These are phyloP conservation scores for Sugiyamaella grinbergsii DNA, from an alignment of 1,139 yeast species.

Conservation along the genomic window DNA sequence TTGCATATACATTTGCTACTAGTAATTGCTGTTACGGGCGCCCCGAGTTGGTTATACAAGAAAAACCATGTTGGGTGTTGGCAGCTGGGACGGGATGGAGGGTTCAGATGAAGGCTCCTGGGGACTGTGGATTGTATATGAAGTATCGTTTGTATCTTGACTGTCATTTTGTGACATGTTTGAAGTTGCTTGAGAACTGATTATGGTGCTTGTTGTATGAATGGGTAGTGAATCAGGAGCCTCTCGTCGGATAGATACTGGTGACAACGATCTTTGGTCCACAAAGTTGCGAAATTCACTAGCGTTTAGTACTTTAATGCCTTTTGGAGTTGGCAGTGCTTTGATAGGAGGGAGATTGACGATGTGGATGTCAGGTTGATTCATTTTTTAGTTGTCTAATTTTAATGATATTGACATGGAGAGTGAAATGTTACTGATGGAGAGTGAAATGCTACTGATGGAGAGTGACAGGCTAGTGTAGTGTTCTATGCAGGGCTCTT, in stretches of 20 bases:
- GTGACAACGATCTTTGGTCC: not conserved
- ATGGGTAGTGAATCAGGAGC: not conserved
- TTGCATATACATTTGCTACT: not conserved
- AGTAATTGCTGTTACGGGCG: not conserved
- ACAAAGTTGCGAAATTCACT: not conserved
- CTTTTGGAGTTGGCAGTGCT: constrained; percentile 1
- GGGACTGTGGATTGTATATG: not conserved
- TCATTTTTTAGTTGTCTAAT: not conserved
- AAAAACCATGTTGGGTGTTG: constrained; percentile 1
- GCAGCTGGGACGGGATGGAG: not conserved
- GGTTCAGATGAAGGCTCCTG: not conserved
- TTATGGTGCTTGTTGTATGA: not conserved
- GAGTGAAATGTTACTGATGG: too few species aligned
- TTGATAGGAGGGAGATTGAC: not conserved
- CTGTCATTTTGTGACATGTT: not conserved
- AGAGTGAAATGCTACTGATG: not conserved
- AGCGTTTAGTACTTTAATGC: not conserved
- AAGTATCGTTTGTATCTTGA: not conserved
- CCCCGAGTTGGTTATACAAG: not conserved
- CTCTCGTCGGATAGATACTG: not conserved
- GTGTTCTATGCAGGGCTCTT: too few species aligned
- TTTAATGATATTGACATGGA: too few species aligned
- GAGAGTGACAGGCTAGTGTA: not conserved
- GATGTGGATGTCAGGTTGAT: not conserved
- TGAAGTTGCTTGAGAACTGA: not conserved